Conservation (phyloP, 1,284 basidiomycete genomes). For the Cystobasidium slooffiae region DNA sequence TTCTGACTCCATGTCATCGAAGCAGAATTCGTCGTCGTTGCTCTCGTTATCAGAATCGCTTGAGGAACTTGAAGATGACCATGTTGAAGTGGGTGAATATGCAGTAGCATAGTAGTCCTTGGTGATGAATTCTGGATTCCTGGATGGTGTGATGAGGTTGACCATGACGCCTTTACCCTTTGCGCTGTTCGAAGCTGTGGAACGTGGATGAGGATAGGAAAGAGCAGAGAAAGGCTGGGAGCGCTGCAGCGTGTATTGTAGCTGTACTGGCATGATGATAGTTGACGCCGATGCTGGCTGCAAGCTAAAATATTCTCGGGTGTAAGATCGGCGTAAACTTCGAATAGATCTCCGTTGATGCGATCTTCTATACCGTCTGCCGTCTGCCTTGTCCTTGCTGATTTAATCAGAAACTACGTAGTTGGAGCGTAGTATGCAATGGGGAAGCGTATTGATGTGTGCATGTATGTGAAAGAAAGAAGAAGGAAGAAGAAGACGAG, state of each 20-base stretch:
- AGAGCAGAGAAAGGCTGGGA: background rate
- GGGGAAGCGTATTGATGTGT: too few relatives aligned
- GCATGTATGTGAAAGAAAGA: background rate
- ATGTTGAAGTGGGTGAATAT: background rate
- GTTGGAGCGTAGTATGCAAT: too few relatives aligned
- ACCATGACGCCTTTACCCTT: background rate
- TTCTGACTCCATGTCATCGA: slow-evolving; percentile 15
- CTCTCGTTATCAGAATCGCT: slow-evolving; percentile 2
- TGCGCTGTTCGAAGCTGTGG: background rate
- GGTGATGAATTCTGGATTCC: slow-evolving; percentile 4
- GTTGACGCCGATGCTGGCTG: background rate
- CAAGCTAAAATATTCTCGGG: background rate
- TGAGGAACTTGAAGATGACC: background rate
- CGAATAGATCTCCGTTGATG: too few relatives aligned
- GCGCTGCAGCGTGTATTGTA: slow-evolving; percentile 21
- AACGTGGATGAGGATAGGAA: slow-evolving; percentile 1
- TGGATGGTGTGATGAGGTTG: background rate
- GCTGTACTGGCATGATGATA: background rate
- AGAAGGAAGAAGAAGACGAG: slow-evolving; percentile 6
- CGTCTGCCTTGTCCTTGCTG: too few relatives aligned
- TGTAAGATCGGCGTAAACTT: too few relatives aligned
- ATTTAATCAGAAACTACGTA: too few relatives aligned
- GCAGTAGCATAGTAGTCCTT: slow-evolving; percentile 10
- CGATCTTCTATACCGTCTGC: too few relatives aligned
- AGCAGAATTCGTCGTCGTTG: slow-evolving; percentile 19